These are phyloP conservation scores for Scleroderma citrinum DNA, from an alignment of 768 basidiomycete species.

Conservation along the genomic window DNA sequence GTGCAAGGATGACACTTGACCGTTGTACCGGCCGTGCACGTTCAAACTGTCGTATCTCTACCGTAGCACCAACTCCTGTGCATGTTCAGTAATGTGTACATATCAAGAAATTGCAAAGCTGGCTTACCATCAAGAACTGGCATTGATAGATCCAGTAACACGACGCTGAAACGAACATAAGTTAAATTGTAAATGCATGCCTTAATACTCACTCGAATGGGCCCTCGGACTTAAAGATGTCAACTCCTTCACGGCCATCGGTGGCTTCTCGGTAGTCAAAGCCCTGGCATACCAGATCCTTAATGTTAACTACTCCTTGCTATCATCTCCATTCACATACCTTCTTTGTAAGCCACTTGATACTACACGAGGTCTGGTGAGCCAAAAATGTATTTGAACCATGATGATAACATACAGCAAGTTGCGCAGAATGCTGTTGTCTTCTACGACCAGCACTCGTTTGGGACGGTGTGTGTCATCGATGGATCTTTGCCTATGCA, in stretches of 20 bases:
- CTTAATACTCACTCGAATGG: slow-evolving; percentile 72
- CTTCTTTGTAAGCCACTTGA: slow-evolving; percentile 65
- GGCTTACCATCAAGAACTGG: slow-evolving; percentile 78
- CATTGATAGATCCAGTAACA: slow-evolving; percentile 89
- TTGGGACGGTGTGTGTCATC: slow-evolving; percentile 40
- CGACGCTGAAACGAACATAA: slow-evolving; percentile 47
- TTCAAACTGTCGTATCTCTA: slow-evolving; percentile 77
- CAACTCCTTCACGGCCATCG: slow-evolving; percentile 83
- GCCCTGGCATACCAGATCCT: slow-evolving; percentile 35
- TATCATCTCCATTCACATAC: slow-evolving; percentile 8
- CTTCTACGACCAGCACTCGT: slow-evolving; percentile 82
- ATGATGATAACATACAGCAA: slow-evolving; percentile 55
- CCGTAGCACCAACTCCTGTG: slow-evolving; percentile 75
- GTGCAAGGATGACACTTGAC: slow-evolving; percentile 65
- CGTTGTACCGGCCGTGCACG: slow-evolving; percentile 27
- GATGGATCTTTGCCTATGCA: slow-evolving; percentile 57
- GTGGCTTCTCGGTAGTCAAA: slow-evolving; percentile 74
- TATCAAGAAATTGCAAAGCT: background rate
- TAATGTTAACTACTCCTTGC: slow-evolving; percentile 1
- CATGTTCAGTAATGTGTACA: background rate
- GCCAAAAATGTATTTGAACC: slow-evolving; percentile 5
- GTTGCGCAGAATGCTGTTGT: slow-evolving; percentile 79
- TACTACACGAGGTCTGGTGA: slow-evolving; percentile 25
- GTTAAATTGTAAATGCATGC: background rate
- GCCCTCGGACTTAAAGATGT: slow-evolving; percentile 61